Evolutionary conservation across 192 early-diverging fungal genomes (phyloP), one percentile per base, ranked within the genome.

Genomic region (Coemansia asiatica): DNA sequence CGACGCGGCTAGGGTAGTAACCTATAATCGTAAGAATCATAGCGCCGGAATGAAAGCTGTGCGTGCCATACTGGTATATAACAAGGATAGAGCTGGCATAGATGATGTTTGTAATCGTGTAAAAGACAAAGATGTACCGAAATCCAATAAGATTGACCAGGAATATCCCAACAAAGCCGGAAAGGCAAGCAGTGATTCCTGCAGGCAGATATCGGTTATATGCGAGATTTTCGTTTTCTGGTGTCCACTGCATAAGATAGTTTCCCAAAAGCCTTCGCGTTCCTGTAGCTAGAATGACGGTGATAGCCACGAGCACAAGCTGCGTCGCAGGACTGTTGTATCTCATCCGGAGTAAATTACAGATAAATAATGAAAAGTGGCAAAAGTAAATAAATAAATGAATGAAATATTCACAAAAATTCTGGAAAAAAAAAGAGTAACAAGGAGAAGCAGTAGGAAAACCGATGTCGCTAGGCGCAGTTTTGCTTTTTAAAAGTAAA

Each of bases 121-220:
- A 61, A 28, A 65, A 62, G 16, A 77, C 21, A 4, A 72, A 58
- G 6, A 72, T 72, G 23, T 46, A 60, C 10, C 75, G 69, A 16
- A 71, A 48, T 6, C 75, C 75, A 21, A 68, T n/a, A 13, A 72
- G 51, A 35, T 77, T 77, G 4, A 72, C 69, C 8, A 72, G 31
- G 27, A 77, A 71, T 44, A 77, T 60, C 18, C 62, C 44, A 13
- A 64, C 26, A 35, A 77, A 72, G 13, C 69, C 75, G 2, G 75
- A 71, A 0, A 68, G 31, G 33, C 69, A 77, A 21, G 66, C 61
- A 15, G 68, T 62, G 4, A 62, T 49, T 13, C 64, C 71, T 29
- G 75, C 71, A 13, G 69, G 75, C 59, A 61, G 50, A 27, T 76
- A 76, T 16, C 64, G 64, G 48, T 77, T 69, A 38, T 56, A 76